A percentile compares a stretch with the other conserved stretches of the same genome.
These are phyloP conservation scores for Aspergillus intermedius DNA, from an alignment of 2,329 filamentous ascomycete species.

Conservation along the genomic window DNA sequence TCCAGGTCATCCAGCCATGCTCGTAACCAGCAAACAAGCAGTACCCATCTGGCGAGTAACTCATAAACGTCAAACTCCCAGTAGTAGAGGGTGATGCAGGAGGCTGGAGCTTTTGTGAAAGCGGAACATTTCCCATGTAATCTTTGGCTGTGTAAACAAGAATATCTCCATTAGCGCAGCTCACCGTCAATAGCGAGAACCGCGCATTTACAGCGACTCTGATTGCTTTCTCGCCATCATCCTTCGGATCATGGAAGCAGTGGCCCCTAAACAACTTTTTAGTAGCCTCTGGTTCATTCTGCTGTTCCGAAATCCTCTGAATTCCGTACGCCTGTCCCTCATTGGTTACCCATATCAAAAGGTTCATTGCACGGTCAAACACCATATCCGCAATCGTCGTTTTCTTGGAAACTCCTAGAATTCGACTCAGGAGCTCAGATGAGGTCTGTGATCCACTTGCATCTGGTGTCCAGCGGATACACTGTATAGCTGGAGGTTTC, in stretches of 20 bases:
- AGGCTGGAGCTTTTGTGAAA: slow-evolving; percentile 70
- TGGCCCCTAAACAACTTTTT: slow-evolving; percentile 79
- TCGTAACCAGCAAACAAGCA: slow-evolving; percentile 92
- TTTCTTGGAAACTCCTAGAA: slow-evolving; percentile 78
- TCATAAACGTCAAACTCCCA: slow-evolving; percentile 66
- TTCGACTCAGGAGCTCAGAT: slow-evolving; percentile 81
- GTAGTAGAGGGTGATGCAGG: slow-evolving; percentile 62
- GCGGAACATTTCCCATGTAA: slow-evolving; percentile 84
- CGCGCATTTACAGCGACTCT: slow-evolving; percentile 84
- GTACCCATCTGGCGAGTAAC: slow-evolving; percentile 91
- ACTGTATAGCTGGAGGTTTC: slow-evolving; percentile 91
- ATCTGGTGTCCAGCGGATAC: slow-evolving; percentile 89
- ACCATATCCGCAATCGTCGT: slow-evolving; percentile 75
- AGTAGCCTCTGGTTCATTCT: slow-evolving; percentile 40
- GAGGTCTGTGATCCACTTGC: slow-evolving; percentile 74
- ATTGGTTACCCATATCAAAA: slow-evolving; percentile 84
- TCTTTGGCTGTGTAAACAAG: slow-evolving; percentile 89
- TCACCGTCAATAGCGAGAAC: slow-evolving; percentile 87
- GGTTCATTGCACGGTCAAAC: slow-evolving; percentile 91
- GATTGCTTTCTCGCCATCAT: slow-evolving; percentile 55
- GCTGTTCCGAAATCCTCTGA: slow-evolving; percentile 54
- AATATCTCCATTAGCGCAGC: slow-evolving; percentile 70
- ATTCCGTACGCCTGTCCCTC: slow-evolving; percentile 88
- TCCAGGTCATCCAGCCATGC: slow-evolving; percentile 92
- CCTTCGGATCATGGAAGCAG: slow-evolving; percentile 74